A percentile compares a stretch with the other conserved stretches of the same genome.
Evolutionary conservation across 805 yeast species (phyloP).

Genomic region (Huiozyma naganishii): DNA sequence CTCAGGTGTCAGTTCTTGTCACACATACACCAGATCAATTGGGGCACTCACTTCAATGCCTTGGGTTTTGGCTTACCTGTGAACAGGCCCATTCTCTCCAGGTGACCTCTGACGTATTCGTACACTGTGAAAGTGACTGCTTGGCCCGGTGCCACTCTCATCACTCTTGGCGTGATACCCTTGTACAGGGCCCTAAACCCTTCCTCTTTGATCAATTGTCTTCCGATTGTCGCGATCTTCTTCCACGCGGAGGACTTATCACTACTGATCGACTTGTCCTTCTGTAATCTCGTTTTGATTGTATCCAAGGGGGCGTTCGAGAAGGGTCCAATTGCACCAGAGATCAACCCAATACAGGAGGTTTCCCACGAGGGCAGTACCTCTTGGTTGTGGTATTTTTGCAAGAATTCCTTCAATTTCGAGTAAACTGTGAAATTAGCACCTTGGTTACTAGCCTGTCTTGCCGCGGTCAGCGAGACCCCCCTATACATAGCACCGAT

Average conservation of each 20-base stretch:
- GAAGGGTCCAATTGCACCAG: conserved; percentile 97
- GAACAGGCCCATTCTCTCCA: conserved; percentile 33
- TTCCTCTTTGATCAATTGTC: conserved; percentile 74
- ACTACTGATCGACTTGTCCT: conserved; percentile 58
- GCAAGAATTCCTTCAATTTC: conserved; percentile 61
- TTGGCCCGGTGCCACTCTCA: conserved; percentile 99
- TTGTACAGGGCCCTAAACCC: conserved; percentile 84
- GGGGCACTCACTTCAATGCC: background rate
- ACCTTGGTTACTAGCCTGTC: conserved; percentile 98
- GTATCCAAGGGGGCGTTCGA: conserved; percentile 97
- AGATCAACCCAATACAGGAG: conserved; percentile 75
- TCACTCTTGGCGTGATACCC: conserved; percentile 96
- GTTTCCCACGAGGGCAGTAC: conserved; percentile 90
- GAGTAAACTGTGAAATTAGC: conserved; percentile 95
- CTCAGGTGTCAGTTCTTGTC: no score
- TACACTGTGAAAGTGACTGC: conserved; percentile 97
- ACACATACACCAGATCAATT: no score
- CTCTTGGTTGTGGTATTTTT: conserved; percentile 43
- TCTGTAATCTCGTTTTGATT: conserved; percentile 92
- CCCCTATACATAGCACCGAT: conserved; percentile 83
- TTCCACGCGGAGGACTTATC: conserved; percentile 45
- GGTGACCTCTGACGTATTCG: conserved; percentile 67
- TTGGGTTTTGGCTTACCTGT: conserved; percentile 4
- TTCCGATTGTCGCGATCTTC: conserved; percentile 72
- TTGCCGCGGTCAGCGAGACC: conserved; percentile 88